Conservation (phyloP, 2,329 filamentous ascomycete species). For the Venturia pyrina region DNA sequence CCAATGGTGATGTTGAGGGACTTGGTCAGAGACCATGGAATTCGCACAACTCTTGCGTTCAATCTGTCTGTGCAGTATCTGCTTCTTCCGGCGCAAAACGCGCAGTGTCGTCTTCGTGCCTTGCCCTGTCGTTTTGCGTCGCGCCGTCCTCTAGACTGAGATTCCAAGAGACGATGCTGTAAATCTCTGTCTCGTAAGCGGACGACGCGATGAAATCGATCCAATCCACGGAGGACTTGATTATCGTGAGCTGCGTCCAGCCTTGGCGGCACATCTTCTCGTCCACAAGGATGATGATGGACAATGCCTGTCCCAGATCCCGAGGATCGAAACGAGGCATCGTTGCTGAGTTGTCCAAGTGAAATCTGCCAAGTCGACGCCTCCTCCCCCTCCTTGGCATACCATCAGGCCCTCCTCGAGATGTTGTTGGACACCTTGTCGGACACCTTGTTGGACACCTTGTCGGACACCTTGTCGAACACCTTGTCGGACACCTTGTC, state of each 20-base stretch:
- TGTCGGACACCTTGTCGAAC: background rate
- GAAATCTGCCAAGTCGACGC: background rate
- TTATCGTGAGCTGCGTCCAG: background rate
- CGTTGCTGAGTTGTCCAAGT: background rate
- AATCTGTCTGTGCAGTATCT: background rate
- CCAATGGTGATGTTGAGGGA: background rate
- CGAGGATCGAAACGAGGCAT: background rate
- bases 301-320: background rate
- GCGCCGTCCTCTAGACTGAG: background rate
- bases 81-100: slow-evolving; percentile 1
- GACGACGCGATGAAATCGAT: background rate
- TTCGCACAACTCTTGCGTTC: background rate
- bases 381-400: background rate
- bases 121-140: background rate
- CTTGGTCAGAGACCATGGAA: no score
- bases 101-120: background rate
- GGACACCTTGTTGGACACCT: background rate
- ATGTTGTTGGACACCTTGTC: no score
- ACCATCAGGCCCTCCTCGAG: background rate
- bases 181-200: background rate
- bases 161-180: background rate
- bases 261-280: background rate
- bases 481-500: no score
- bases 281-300: background rate
- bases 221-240: background rate